Percentiles rank a stretch among this genome's conserved stretches.
These are phyloP conservation scores for Aspergillus brunneoviolaceus DNA, from an alignment of 2,329 filamentous ascomycete genomes.

Conservation along the genomic window DNA sequence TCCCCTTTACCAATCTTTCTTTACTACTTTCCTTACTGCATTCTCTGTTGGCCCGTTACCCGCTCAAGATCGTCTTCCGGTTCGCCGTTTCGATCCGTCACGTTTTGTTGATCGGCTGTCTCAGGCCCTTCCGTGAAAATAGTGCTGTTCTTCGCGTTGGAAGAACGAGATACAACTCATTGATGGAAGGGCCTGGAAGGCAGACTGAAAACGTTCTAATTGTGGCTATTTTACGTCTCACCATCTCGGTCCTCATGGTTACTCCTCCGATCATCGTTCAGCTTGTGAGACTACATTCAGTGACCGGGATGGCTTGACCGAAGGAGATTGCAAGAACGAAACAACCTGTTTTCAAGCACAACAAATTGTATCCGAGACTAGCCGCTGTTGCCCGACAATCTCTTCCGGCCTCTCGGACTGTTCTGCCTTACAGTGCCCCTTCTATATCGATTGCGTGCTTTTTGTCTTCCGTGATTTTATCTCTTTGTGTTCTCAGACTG, in stretches of 20 bases:
- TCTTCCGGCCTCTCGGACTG: constrained; percentile 7
- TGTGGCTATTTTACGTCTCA: constrained; percentile 38
- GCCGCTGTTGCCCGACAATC: constrained; percentile 20
- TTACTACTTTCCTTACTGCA: constrained; percentile 34
- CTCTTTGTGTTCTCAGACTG: constrained; percentile 18
- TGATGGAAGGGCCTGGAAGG: constrained; percentile 23
- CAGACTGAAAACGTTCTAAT: constrained; percentile 33
- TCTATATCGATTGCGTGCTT: constrained; percentile 11
- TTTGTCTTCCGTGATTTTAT: constrained; percentile 13
- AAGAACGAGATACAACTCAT: constrained; percentile 12
- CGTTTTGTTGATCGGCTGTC: constrained; percentile 21
- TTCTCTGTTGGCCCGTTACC: constrained; percentile 37
- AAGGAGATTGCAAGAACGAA: constrained; percentile 35
- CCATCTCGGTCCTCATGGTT: constrained; percentile 23
- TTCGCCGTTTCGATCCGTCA: constrained; percentile 33
- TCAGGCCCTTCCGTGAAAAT: constrained; percentile 6
- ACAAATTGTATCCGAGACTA: constrained; percentile 20
- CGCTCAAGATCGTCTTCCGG: constrained; percentile 36
- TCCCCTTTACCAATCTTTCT: constrained; percentile 19
- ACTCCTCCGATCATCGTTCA: constrained; percentile 17
- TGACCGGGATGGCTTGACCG: constrained; percentile 27
- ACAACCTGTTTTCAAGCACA: constrained; percentile 25
- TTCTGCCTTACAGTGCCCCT: constrained; percentile 14
- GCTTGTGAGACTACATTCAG: constrained; percentile 9
- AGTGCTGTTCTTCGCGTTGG: neutral